phyloP scores from a whole-genome alignment of 1,139 yeast genomes.

The Blastobotrys buckinghamii region DNA sequence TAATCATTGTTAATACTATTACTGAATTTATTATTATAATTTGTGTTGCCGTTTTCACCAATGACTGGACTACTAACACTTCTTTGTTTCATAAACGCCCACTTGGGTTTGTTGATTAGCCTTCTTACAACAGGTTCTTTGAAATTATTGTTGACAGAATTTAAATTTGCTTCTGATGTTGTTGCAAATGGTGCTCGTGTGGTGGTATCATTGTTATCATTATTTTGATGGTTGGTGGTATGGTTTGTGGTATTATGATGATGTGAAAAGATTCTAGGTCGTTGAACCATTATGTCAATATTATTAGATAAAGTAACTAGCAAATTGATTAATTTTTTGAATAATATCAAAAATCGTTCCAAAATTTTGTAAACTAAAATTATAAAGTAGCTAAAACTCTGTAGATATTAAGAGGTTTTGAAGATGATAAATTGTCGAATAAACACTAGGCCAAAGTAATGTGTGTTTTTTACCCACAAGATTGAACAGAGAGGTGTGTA shows the following conservation, averaged over 20 bases:
- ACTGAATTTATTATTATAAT: too few species aligned
- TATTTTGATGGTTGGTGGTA: neutral
- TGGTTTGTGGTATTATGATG: neutral
- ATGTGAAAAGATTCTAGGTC: constrained; percentile 2
- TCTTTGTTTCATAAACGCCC: constrained; percentile 8
- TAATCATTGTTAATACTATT: too few species aligned
- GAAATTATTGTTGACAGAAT: constrained; percentile 6
- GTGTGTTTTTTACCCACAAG: too few species aligned
- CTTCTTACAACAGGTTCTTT: constrained; percentile 6
- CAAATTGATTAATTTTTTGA: neutral
- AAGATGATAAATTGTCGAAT: too few species aligned
- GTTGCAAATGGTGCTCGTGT: constrained; percentile 8
- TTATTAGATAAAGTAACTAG: neutral
- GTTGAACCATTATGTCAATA: neutral
- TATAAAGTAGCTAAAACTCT: too few species aligned
- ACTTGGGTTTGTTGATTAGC: constrained; percentile 9
- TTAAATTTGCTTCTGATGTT: constrained; percentile 10
- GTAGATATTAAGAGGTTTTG: too few species aligned
- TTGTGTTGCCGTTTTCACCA: neutral
- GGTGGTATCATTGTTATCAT: neutral
- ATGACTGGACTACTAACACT: constrained; percentile 9
- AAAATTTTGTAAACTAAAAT: too few species aligned
- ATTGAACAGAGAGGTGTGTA: too few species aligned
- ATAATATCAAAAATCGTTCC: too few species aligned
- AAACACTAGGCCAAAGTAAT: too few species aligned